Evolutionary conservation across 768 basidiomycete genomes (phyloP).

Genomic region (Mycena leptocephala): DNA sequence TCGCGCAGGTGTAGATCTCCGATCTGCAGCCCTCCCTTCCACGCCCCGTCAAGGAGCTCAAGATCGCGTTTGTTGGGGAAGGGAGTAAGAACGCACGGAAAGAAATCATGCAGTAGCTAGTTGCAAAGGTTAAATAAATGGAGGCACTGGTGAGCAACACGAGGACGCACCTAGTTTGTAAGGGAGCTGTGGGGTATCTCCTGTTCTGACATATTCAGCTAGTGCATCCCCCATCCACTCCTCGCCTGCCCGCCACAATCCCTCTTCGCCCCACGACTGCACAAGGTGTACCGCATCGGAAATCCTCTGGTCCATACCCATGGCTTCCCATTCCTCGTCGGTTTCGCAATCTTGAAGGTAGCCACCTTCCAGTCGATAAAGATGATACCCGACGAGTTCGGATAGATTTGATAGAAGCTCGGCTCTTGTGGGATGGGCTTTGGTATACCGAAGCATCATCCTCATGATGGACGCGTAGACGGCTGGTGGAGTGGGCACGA

Average conservation of each 20-base stretch:
- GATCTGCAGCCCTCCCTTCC: constrained; percentile 60
- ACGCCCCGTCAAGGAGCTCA: constrained; percentile 62
- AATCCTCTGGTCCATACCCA: constrained; percentile 40
- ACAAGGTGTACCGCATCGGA: constrained; percentile 38
- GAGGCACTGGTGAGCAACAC: too few relatives aligned
- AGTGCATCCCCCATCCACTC: constrained; percentile 55
- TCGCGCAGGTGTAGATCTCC: constrained; percentile 65
- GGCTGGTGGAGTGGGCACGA: constrained; percentile 47
- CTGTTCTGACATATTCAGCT: constrained; percentile 16
- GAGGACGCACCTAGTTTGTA: too few relatives aligned
- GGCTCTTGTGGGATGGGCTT: constrained; percentile 36
- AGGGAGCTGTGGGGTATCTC: too few relatives aligned
- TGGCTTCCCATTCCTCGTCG: constrained; percentile 42
- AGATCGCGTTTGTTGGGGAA: constrained; percentile 61
- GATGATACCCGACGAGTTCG: constrained; percentile 52
- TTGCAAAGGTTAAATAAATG: too few relatives aligned
- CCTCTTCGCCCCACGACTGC: constrained; percentile 26
- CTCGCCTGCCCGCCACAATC: constrained; percentile 44
- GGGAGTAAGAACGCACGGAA: constrained; percentile 57
- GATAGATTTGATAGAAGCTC: constrained; percentile 50
- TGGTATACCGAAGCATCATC: constrained; percentile 47
- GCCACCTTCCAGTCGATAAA: constrained; percentile 46
- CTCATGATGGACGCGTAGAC: constrained; percentile 54
- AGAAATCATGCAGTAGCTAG: too few relatives aligned
- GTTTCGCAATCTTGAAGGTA: constrained; percentile 42